Conservation (phyloP, 164 flowering plant species). For the Berberis thunbergii region DNA sequence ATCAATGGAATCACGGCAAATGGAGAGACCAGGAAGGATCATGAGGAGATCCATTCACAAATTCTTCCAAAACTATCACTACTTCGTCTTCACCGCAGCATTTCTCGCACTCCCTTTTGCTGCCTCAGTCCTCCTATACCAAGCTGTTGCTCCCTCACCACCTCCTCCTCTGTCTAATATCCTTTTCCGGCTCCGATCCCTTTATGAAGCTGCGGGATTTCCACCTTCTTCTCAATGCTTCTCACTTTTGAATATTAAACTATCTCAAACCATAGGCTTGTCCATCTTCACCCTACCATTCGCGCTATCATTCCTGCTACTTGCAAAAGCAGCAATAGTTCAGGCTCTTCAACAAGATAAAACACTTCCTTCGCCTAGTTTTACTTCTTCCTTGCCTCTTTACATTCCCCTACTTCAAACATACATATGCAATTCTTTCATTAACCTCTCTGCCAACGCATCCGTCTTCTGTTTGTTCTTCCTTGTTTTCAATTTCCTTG, state of each 20-base stretch:
- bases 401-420: conserved; percentile 26
- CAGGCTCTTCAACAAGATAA: conserved; percentile 13
- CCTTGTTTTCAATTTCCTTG: conserved; percentile 15
- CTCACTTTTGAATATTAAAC: conserved; percentile 44
- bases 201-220: conserved; percentile 66
- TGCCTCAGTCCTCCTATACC: conserved; percentile 49
- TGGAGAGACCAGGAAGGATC: conserved; percentile 44
- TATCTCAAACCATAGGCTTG: conserved; percentile 56
- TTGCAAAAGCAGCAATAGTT: conserved; percentile 53
- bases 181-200: conserved; percentile 30
- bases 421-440: conserved; percentile 23
- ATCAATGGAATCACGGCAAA: neutral
- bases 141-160: conserved; percentile 24
- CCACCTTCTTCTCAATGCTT: conserved; percentile 47
- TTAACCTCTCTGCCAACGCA: conserved; percentile 21
- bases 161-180: conserved; percentile 23
- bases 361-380: conserved; percentile 2
- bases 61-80: conserved; percentile 54
- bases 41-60: conserved; percentile 58
- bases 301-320: conserved; percentile 53
- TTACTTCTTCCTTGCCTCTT: conserved; percentile 9
- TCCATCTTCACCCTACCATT: conserved; percentile 57
- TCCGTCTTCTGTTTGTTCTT: conserved; percentile 22
- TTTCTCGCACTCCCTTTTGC: conserved; percentile 59
- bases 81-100: conserved; percentile 38